A percentile compares a stretch with the other conserved stretches of the same genome.
These are phyloP conservation scores for Saitozyma sp. DNA, from an alignment of 768 basidiomycete genomes.

Conservation along the genomic window DNA sequence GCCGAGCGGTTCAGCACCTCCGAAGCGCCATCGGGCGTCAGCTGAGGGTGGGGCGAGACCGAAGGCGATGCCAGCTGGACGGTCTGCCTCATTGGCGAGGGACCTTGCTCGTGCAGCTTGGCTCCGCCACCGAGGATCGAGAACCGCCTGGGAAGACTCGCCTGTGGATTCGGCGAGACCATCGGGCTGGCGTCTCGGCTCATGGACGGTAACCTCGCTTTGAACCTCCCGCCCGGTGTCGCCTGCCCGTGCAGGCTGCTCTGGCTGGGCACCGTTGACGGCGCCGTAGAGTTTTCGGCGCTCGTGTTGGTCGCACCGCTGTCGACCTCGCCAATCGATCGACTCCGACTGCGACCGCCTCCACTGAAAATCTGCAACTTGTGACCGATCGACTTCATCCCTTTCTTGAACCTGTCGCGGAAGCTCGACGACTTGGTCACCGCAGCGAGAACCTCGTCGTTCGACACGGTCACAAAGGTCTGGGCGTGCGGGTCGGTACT, in stretches of 20 bases:
- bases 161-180: slow-evolving; percentile 3
- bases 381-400: slow-evolving; percentile 40
- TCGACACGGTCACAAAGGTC: slow-evolving; percentile 64
- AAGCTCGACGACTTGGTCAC: slow-evolving; percentile 47
- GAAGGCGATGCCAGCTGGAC: slow-evolving; percentile 13
- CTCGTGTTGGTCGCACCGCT: slow-evolving; percentile 2
- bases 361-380: slow-evolving; percentile 34
- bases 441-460: slow-evolving; percentile 72
- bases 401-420: slow-evolving; percentile 45
- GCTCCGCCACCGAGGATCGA: slow-evolving; percentile 12
- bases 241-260: slow-evolving; percentile 9
- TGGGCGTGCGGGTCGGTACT: slow-evolving; percentile 61
- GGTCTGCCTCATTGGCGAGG: slow-evolving; percentile 11
- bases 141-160: slow-evolving; percentile 14
- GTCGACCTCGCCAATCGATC: slow-evolving; percentile 27
- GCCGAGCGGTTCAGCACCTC: slow-evolving; percentile 4
- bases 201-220: neutral
- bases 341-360: slow-evolving; percentile 39
- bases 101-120: slow-evolving; percentile 2
- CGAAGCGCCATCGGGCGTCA: slow-evolving; percentile 1
- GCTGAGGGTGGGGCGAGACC: neutral
- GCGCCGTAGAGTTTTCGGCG: neutral
- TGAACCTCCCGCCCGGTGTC: neutral
- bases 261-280: slow-evolving; percentile 7
- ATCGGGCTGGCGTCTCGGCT: slow-evolving; percentile 5